These are phyloP conservation scores for Malassezia japonica DNA, from an alignment of 1,284 basidiomycete species.

Conservation along the genomic window DNA sequence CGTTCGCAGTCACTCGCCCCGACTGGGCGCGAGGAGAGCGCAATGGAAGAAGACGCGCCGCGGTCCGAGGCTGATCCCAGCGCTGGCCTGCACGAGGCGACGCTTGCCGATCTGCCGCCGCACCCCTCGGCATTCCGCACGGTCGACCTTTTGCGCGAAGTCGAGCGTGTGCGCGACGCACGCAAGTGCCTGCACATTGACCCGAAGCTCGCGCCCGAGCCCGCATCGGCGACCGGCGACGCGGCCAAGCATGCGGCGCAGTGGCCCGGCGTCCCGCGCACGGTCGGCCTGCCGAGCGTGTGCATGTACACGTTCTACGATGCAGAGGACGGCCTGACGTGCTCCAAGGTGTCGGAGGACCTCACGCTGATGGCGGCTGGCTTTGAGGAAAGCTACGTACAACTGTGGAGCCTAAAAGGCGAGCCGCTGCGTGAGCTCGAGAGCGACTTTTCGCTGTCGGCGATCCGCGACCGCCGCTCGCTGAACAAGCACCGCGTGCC, in stretches of 20 bases:
- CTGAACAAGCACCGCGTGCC: conserved; percentile 29
- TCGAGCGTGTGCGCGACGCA: conserved; percentile 77
- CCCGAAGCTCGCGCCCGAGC: conserved; percentile 43
- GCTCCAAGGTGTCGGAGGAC: conserved; percentile 80
- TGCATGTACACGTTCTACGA: conserved; percentile 47
- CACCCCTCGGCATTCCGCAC: conserved; percentile 68
- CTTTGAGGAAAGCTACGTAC: conserved; percentile 88
- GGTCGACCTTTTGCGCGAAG: conserved; percentile 81
- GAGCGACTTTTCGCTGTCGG: conserved; percentile 62
- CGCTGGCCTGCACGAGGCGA: conserved; percentile 52
- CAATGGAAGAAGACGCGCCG: neutral
- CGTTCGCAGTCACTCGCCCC: conserved; percentile 3
- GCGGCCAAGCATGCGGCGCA: conserved; percentile 1
- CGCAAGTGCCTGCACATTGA: conserved; percentile 46
- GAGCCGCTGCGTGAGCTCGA: conserved; percentile 71
- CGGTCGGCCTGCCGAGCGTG: conserved; percentile 40
- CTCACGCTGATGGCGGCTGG: conserved; percentile 90
- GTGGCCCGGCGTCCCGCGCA: conserved; percentile 20
- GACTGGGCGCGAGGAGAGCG: neutral
- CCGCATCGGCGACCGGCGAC: neutral
- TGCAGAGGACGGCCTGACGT: conserved; percentile 56
- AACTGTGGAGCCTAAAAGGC: conserved; percentile 88
- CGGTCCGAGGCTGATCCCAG: neutral
- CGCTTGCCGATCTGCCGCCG: conserved; percentile 66
- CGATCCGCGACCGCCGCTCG: conserved; percentile 56